Conservation (phyloP, 148 eudicot genomes). For the Mesembryanthemum crystallinum region DNA sequence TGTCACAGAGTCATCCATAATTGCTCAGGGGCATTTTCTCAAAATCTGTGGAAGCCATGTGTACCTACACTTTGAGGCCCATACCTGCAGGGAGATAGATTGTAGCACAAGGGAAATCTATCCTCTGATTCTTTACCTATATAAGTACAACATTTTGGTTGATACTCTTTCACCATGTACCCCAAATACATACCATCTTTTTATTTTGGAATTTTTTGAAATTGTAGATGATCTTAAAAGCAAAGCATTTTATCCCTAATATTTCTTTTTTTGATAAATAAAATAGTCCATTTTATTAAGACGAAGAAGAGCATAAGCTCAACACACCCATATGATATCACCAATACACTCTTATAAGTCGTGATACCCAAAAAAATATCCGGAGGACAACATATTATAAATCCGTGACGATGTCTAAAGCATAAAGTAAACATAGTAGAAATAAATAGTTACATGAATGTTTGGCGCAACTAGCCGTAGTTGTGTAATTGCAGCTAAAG, state of each 20-base stretch:
- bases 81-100: slow-evolving; percentile 17
- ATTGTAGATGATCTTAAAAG: background rate
- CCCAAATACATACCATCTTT: background rate
- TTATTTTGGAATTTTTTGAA: background rate
- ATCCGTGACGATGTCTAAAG: no score
- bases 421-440: no score
- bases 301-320: no score
- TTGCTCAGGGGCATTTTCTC: slow-evolving; percentile 13
- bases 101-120: slow-evolving; percentile 25
- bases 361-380: no score
- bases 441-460: no score
- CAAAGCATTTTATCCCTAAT: background rate
- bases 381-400: no score
- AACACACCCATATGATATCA: no score
- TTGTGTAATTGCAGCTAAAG: no score
- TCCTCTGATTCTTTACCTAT: slow-evolving; percentile 8
- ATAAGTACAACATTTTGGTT: slow-evolving; percentile 11
- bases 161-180: background rate
- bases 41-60: background rate
- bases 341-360: no score
- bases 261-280: no score
- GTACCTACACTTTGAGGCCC: slow-evolving; percentile 14
- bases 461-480: no score
- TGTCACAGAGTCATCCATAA: slow-evolving; percentile 21
- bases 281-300: no score